Evolutionary conservation across 257 asterid species (phyloP), one percentile per base, ranked within the genome.

Genomic region (Forsythia viridissima): DNA sequence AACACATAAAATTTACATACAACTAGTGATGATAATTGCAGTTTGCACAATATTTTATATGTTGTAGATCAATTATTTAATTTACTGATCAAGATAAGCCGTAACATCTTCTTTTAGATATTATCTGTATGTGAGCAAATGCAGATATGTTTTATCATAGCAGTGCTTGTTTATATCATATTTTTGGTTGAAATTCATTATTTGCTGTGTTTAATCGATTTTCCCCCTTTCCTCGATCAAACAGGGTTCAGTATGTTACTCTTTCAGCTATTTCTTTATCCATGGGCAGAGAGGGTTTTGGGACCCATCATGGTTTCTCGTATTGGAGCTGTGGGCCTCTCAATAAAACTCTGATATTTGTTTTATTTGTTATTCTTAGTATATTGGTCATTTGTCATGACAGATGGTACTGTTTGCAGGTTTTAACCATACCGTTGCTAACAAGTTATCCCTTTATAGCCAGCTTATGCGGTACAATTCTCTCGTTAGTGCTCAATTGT

Each of bases 381-480:
- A 36, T 46, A 36, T 41, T 39, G n/a, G n/a, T 46, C 34, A 7
- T 67, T 41, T 48, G 20, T 65, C 16, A 0, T 11, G 70, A 21
- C 74, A 76, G 77, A 72, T 59, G 59, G 30, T 40, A 76, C 70
- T 48, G 24, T 78, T 80, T 85, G 78, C 84, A 94, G 98, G 79
- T 82, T 71, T n/a, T 92, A 55, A 63, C 94, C 16, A 92, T 94
- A 63, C 92, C 91, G 20, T 71, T 94, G 80, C 84, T 94, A 78
- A 57, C 97, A 51, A 87, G 87, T 65, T 94, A 91, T 85, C 94
- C 97, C 36, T 94, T 83, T 80, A 87, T 94, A 57, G 90, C 97
- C 77, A 72, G 61, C 84, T 80, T 94, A 70, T 86, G 94, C 36
- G 96, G 98, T 12, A 16, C 78, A 30, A 18, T 75, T 69, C 96